Evolutionary conservation across 2,329 filamentous ascomycete species (phyloP), one percentile per base, ranked within the genome.

Genomic region (Aspergillus melleus): DNA sequence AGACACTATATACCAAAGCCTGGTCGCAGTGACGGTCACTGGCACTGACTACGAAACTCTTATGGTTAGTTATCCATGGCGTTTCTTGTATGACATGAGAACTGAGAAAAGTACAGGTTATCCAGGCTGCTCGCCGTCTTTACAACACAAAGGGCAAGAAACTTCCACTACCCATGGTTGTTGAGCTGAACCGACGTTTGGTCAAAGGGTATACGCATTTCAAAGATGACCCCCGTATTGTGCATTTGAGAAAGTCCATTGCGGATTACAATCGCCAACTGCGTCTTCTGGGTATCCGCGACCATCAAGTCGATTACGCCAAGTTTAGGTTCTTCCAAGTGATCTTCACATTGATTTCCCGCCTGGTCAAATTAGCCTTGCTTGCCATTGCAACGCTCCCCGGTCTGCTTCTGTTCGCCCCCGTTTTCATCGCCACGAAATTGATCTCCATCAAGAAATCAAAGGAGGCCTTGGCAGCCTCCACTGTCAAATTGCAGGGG

Each of bases 71-170:
- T 50, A 42, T 42, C 16, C 14, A 52, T 49, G 51, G 36, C 19
- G 11, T 39, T 46, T 50, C 26, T 36, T 4, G 14, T 20, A n/a
- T 30, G 36, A 47, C 16, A 12, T 9, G 44, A 32, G 51, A 53
- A 54, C 72, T 81, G 64, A 82, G 61, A 55, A 52, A 49, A 49
- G 20, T 57, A 36, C 56, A 86, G 84, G 84, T 96, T 67, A 96
- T 98, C 60, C 95, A 98, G 84, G 93, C 94, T 42, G 94, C 93
- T 6, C 87, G 95, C 63, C 87, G 95, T 53, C 83, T 99, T 29
- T 99, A 99, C 79, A 97, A 96, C 71, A 91, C 92, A 11, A 95
- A 92, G 53, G 92, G 92, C 68, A 96, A 94, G 80, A 96, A 96
- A 76, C 83, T 98, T 42, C 94, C 94, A 6, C 83, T 98, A 22